These are phyloP conservation scores for Lactarius vividus DNA, from an alignment of 768 basidiomycete genomes.

Conservation along the genomic window DNA sequence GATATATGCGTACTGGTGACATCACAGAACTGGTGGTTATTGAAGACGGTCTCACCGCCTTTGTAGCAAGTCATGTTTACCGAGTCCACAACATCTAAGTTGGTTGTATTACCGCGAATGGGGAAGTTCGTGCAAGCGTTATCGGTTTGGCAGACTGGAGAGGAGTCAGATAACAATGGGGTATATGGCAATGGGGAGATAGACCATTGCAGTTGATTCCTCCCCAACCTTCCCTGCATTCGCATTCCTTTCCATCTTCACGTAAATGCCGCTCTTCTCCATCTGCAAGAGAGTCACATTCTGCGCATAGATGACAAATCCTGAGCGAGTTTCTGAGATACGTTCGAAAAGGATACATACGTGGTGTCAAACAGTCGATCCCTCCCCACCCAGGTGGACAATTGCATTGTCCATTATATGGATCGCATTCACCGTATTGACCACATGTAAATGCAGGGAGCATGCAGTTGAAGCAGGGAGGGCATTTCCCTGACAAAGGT, in stretches of 20 bases:
- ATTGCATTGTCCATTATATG: constrained; percentile 92
- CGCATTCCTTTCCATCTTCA: constrained; percentile 69
- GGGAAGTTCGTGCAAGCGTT: constrained; percentile 79
- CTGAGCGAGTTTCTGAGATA: neutral
- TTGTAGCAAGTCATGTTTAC: constrained; percentile 91
- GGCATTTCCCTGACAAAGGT: constrained; percentile 46
- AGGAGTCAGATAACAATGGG: constrained; percentile 2
- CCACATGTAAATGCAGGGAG: constrained; percentile 90
- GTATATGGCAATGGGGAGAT: constrained; percentile 27
- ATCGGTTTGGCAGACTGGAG: constrained; percentile 80
- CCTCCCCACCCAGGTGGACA: constrained; percentile 99
- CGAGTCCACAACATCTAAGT: constrained; percentile 39
- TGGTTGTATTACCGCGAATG: constrained; percentile 45
- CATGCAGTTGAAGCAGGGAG: constrained; percentile 95
- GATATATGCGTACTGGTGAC: constrained; percentile 76
- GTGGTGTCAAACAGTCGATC: constrained; percentile 88
- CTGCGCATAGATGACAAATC: constrained; percentile 39
- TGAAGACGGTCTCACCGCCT: constrained; percentile 90
- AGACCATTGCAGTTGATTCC: constrained; percentile 97
- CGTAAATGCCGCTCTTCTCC: constrained; percentile 82
- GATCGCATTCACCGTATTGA: constrained; percentile 87
- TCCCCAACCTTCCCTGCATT: constrained; percentile 93
- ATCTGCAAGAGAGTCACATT: constrained; percentile 93
- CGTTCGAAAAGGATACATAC: constrained; percentile 46
- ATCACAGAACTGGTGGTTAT: constrained; percentile 96